Evolutionary conservation across 345 rosid species (phyloP).

Genomic region (Lenwebbia sp.): DNA sequence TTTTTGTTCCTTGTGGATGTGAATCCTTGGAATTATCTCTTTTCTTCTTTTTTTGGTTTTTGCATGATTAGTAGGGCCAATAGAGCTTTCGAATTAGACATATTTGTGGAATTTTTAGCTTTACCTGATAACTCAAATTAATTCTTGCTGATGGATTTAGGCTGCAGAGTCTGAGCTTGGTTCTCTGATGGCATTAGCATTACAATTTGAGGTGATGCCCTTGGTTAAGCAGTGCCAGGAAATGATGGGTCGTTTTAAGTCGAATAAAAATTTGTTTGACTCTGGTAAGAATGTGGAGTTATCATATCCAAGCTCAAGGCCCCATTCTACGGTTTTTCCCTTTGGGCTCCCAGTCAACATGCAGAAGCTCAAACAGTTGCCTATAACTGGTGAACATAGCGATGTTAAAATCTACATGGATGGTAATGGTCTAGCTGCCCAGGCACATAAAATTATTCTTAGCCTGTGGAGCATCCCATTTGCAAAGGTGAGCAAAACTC

Average conservation of each 20-base stretch:
- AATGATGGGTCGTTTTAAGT: slow-evolving; percentile 36
- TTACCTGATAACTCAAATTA: neutral
- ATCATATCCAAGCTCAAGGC: slow-evolving; percentile 39
- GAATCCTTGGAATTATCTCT: neutral
- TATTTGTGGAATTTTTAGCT: neutral
- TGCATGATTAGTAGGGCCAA: neutral
- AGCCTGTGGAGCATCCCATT: slow-evolving; percentile 88
- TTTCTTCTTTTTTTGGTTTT: neutral
- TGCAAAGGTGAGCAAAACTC: slow-evolving; percentile 54
- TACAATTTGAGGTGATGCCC: slow-evolving; percentile 56
- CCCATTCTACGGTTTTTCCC: slow-evolving; percentile 41
- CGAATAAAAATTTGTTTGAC: slow-evolving; percentile 39
- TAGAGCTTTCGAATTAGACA: neutral
- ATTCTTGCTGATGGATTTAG: slow-evolving; percentile 18
- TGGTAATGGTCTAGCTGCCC: slow-evolving; percentile 53
- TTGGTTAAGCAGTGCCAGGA: slow-evolving; percentile 78
- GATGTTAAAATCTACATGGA: slow-evolving; percentile 52
- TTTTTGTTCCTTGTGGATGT: neutral
- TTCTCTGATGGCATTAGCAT: slow-evolving; percentile 45
- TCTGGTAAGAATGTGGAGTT: slow-evolving; percentile 49
- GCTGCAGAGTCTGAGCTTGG: slow-evolving; percentile 62
- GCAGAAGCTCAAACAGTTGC: slow-evolving; percentile 43
- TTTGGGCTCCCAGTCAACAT: slow-evolving; percentile 56
- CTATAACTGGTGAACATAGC: slow-evolving; percentile 40
- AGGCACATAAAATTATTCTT: slow-evolving; percentile 65